Conservation (phyloP, 257 asterid species). For the Solanum peruvianum region DNA sequence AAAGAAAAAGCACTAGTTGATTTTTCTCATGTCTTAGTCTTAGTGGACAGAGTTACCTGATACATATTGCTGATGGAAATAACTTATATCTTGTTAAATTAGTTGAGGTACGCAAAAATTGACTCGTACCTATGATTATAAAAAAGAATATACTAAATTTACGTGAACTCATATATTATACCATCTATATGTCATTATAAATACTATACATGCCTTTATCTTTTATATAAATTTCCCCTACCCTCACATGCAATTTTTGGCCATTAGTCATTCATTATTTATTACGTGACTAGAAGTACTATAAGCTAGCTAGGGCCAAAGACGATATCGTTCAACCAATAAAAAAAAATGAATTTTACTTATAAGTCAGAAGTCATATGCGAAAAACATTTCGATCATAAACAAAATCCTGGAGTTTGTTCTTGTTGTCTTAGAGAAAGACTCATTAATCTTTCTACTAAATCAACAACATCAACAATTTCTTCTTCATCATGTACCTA, state of each 20-base stretch:
- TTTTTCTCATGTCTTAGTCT: not conserved
- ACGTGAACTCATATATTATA: too few relatives aligned
- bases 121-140: accelerated
- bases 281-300: not conserved
- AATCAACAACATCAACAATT: not conserved
- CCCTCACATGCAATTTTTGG: not conserved
- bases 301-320: not conserved
- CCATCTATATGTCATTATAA: not conserved
- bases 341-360: conserved; percentile 15
- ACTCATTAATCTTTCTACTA: conserved; percentile 16
- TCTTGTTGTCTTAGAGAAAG: conserved; percentile 46
- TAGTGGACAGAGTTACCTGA: not conserved
- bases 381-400: conserved; percentile 31
- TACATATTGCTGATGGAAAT: not conserved
- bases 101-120: not conserved
- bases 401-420: conserved; percentile 55
- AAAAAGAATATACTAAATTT: too few relatives aligned
- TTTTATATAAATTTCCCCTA: not conserved
- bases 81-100: not conserved
- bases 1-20: too few relatives aligned
- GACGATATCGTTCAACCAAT: not conserved
- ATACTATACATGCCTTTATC: not conserved
- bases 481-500: not conserved
- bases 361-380: conserved; percentile 24
- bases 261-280: not conserved